phyloP scores from a whole-genome alignment of 75 land plant species.

The Pinus tabuliformis region DNA sequence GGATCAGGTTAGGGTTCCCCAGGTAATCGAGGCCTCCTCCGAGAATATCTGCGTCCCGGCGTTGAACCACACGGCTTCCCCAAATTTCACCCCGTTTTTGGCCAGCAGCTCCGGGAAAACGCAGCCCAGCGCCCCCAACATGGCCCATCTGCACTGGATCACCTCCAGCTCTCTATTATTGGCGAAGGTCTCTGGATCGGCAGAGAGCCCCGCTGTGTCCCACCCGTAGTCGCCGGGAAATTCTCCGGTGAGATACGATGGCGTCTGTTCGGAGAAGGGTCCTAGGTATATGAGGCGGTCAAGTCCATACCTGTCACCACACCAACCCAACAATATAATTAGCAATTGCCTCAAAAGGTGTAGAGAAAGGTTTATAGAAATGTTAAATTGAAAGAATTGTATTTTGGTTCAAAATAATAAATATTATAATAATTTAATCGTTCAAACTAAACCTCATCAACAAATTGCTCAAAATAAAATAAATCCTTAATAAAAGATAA shows the following conservation, averaged over 20 bases:
- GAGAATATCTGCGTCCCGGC: constrained; percentile 55
- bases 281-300: constrained; percentile 57
- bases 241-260: constrained; percentile 56
- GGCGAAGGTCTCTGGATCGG: constrained; percentile 63
- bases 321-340: too few relatives aligned
- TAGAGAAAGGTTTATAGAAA: too few relatives aligned
- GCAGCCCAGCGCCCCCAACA: constrained; percentile 48
- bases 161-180: constrained; percentile 50
- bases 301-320: constrained; percentile 63
- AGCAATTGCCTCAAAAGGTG: too few relatives aligned
- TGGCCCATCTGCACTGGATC: constrained; percentile 45
- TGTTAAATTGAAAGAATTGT: too few relatives aligned
- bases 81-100: constrained; percentile 50
- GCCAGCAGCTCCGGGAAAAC: constrained; percentile 50
- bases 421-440: too few relatives aligned
- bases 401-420: too few relatives aligned
- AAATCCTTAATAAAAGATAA: too few relatives aligned
- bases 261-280: constrained; percentile 50
- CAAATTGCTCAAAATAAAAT: too few relatives aligned
- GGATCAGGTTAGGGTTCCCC: constrained; percentile 49
- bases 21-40: constrained; percentile 49
- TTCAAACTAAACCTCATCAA: too few relatives aligned
- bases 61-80: constrained; percentile 64
- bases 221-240: constrained; percentile 73
- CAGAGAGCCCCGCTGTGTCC: constrained; percentile 68